Base-by-base conservation (phyloP, 176 grass and related monocot genomes). In the Miscanthus lutarioriparius region DNA sequence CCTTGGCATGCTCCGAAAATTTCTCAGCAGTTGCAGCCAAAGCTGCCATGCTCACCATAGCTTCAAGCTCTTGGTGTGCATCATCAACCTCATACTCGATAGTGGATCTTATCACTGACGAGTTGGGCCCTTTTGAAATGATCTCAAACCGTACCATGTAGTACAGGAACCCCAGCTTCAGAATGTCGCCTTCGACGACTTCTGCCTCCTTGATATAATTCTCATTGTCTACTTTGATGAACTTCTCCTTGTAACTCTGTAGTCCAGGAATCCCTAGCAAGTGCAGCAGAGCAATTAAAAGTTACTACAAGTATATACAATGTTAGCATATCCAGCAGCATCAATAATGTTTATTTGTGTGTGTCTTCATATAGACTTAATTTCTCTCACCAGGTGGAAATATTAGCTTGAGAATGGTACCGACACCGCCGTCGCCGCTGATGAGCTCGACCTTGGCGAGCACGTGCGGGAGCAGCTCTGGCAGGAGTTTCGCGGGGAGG, bases 321-420 rank as follows among this genome's bases (percentile, higher is more conserved):
- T 67, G 15, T 4, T 16, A 20, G 16, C 7, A 8, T 36, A 40
- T 39, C 67, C 0, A 40, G 53, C 53, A 56, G 20, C 37, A 41
- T 22, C 10, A 41, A 70, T 22, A 53, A 33, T 33, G 33, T 35
- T 3, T 35, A 4, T 35, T 0, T 53, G 49, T 53, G 6, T 53
- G 17, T 51, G 45, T 48, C 15, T 49, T 49, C 17, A 53, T 53
- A 53, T 14, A 3, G 12, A 13, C 12, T 45, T 45, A 14, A 13
- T 45, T 56, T 56, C 2, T 56, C 68, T 90, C 38, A 87, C 89
- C 89, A 3, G 84, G 89, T 61, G 85, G 62, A 15, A 91, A 91
- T 9, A 45, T 87, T 16, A 84, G 79, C 75, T 80, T n/a, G 47
- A 87, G 1, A 28, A 70, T 35, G 49, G 89, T 87, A 11, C 80